Percentiles rank a stretch among this genome's conserved stretches.
phyloP scores from a whole-genome alignment of 495 filamentous ascomycete genomes.

The Aspergillus sclerotiicarbonarius region DNA sequence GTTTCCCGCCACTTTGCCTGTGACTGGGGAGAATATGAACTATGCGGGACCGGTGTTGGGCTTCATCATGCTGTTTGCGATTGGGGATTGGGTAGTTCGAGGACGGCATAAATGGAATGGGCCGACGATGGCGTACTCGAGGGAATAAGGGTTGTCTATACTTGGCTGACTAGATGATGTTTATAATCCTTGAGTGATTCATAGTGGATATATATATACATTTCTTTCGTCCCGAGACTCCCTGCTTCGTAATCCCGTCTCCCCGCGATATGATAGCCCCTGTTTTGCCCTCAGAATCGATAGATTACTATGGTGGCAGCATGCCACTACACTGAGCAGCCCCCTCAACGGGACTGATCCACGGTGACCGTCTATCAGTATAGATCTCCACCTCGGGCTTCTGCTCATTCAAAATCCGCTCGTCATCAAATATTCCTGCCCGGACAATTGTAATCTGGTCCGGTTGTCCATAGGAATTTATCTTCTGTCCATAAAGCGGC shows the following conservation, averaged over 20 bases:
- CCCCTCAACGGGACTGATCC: slow-evolving; percentile 29
- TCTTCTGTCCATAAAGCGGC: slow-evolving; percentile 30
- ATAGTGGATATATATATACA: too few species aligned
- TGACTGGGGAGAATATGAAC: slow-evolving; percentile 44
- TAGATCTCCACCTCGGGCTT: slow-evolving; percentile 34
- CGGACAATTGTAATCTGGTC: slow-evolving; percentile 27
- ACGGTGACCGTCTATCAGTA: slow-evolving; percentile 22
- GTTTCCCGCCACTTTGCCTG: slow-evolving; percentile 42
- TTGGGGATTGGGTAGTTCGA: slow-evolving; percentile 39
- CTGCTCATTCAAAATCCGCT: slow-evolving; percentile 17
- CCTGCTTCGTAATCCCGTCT: too few species aligned
- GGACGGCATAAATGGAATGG: slow-evolving; percentile 35
- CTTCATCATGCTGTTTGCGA: slow-evolving; percentile 36
- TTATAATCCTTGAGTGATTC: too few species aligned
- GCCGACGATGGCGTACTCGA: slow-evolving; percentile 27
- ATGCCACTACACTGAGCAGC: slow-evolving; percentile 31
- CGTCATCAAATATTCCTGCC: slow-evolving; percentile 37
- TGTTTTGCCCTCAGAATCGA: not conserved
- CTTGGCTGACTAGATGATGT: too few species aligned
- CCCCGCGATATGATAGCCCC: too few species aligned
- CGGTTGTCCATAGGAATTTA: slow-evolving; percentile 18
- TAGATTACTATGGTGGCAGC: slow-evolving; percentile 7
- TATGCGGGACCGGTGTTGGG: slow-evolving; percentile 44
- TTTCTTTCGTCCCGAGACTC: not conserved
- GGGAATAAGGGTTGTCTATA: not conserved